These are phyloP conservation scores for Termitomyces sp. DNA, from an alignment of 768 basidiomycete species.

Conservation along the genomic window DNA sequence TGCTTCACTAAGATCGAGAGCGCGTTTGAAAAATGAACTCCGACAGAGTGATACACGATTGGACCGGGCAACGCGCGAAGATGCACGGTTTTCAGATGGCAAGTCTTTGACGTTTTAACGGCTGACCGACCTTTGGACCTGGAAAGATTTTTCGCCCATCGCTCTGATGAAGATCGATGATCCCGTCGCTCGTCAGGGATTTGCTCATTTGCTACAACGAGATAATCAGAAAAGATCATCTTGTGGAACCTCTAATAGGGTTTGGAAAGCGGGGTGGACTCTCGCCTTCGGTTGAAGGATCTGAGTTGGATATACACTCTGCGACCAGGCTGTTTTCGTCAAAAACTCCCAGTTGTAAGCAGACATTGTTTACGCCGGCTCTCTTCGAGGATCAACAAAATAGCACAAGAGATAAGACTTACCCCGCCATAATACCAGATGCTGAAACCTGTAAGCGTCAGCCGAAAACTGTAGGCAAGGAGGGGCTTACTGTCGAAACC, in stretches of 20 bases:
- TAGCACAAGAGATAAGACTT: too few species aligned
- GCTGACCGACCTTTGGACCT: neutral
- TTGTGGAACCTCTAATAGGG: conserved; percentile 12
- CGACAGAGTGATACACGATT: conserved; percentile 7
- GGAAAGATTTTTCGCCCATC: neutral
- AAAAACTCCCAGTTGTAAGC: conserved; percentile 25
- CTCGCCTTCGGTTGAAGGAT: conserved; percentile 9
- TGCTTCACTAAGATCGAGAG: neutral
- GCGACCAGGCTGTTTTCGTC: conserved; percentile 25
- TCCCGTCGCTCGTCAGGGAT: neutral
- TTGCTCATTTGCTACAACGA: neutral
- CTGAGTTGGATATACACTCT: conserved; percentile 25
- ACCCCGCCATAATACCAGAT: too few species aligned
- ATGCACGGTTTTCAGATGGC: neutral
- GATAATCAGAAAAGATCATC: conserved; percentile 8
- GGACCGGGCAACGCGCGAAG: neutral
- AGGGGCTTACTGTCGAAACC: too few species aligned
- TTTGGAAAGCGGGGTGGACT: neutral
- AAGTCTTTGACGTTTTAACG: neutral
- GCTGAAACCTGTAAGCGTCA: too few species aligned
- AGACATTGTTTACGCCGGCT: conserved; percentile 2
- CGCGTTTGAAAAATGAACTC: conserved; percentile 10
- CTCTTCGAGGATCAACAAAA: too few species aligned
- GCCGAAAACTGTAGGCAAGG: too few species aligned
- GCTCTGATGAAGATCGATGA: conserved; percentile 4